Evolutionary conservation across 129 eudicot species (phyloP).

Genomic region (Chrysanthemum seticuspe): DNA sequence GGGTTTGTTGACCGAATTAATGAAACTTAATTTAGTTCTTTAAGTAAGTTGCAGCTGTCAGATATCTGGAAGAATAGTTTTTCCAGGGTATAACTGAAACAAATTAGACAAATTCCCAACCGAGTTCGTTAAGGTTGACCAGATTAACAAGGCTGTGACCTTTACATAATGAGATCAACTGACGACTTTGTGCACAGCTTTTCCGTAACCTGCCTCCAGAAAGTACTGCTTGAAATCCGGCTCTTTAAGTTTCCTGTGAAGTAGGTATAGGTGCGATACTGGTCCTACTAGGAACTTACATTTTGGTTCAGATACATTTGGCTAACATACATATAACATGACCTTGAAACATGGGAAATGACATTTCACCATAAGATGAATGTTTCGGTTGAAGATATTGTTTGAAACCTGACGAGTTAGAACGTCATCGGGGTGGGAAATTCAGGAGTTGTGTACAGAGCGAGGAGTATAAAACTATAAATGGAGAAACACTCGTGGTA

Average conservation of each 20-base stretch:
- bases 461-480: constrained; percentile 32
- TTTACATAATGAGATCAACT: constrained; percentile 79
- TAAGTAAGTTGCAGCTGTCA: constrained; percentile 63
- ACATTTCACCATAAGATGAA: constrained; percentile 91
- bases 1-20: constrained; percentile 58
- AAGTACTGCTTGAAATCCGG: constrained; percentile 58
- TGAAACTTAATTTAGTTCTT: constrained; percentile 70
- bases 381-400: constrained; percentile 64
- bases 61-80: constrained; percentile 81
- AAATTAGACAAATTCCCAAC: constrained; percentile 69
- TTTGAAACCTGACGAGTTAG: constrained; percentile 58
- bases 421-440: constrained; percentile 86
- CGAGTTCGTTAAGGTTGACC: constrained; percentile 59
- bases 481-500: constrained; percentile 75
- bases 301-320: constrained; percentile 44
- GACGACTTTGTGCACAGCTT: constrained; percentile 56
- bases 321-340: constrained; percentile 17
- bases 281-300: constrained; percentile 63
- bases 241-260: constrained; percentile 46
- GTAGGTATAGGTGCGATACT: constrained; percentile 66
- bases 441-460: too few species aligned
- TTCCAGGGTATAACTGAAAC: constrained; percentile 66
- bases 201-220: constrained; percentile 63
- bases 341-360: constrained; percentile 61
- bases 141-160: constrained; percentile 65